A percentile compares a stretch with the other conserved stretches of the same genome.
phyloP scores from a whole-genome alignment of 495 filamentous ascomycete genomes.

The Aspergillus bridgeri region DNA sequence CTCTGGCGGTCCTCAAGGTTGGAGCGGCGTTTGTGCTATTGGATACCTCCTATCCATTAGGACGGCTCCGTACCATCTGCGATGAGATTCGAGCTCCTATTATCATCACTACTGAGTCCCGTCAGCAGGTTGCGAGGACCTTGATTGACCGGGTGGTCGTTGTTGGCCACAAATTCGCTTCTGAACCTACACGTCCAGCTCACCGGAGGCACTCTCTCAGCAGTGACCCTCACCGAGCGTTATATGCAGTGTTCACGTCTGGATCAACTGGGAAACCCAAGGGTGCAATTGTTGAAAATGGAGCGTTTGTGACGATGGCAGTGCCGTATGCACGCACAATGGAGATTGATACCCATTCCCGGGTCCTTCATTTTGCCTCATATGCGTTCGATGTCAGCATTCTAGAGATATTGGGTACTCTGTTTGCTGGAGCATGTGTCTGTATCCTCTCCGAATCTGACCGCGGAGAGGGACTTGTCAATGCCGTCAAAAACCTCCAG shows the following conservation, averaged over 20 bases:
- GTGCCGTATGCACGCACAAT: slow-evolving; percentile 14
- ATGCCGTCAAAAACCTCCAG: slow-evolving; percentile 20
- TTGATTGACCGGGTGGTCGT: too few relatives aligned
- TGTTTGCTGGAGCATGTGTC: slow-evolving; percentile 53
- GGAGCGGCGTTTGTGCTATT: too few relatives aligned
- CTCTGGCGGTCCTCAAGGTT: too few relatives aligned
- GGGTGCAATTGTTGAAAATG: slow-evolving; percentile 30
- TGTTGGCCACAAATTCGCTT: too few relatives aligned
- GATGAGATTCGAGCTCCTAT: too few relatives aligned
- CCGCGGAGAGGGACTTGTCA: slow-evolving; percentile 25
- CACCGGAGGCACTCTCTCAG: too few relatives aligned
- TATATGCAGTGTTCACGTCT: slow-evolving; percentile 39
- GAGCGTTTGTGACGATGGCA: slow-evolving; percentile 12
- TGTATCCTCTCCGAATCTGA: slow-evolving; percentile 51
- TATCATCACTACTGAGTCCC: too few relatives aligned
- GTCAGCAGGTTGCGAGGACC: too few relatives aligned
- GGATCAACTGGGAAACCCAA: slow-evolving; percentile 41
- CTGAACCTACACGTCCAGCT: too few relatives aligned
- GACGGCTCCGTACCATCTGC: too few relatives aligned
- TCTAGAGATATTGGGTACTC: slow-evolving; percentile 54
- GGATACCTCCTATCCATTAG: too few relatives aligned
- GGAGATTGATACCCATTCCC: slow-evolving; percentile 13
- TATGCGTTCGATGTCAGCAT: slow-evolving; percentile 41
- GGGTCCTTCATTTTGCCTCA: slow-evolving; percentile 29
- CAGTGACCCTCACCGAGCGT: neutral